Base-by-base conservation (phyloP, 2,329 filamentous ascomycete genomes). In the Aspergillus unguis region DNA sequence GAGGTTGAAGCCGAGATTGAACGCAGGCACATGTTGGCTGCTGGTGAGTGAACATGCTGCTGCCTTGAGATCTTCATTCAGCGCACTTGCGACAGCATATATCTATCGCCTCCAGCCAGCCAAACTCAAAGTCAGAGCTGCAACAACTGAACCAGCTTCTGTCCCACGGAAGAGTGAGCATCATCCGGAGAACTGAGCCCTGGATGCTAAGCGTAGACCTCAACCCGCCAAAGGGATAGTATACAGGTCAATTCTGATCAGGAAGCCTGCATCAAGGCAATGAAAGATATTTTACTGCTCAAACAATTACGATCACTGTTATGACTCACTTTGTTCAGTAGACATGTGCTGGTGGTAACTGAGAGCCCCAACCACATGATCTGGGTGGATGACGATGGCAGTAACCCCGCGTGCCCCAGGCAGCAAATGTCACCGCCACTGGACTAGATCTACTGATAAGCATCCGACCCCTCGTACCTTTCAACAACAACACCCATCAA, bases 1-100 rank as follows among this genome's bases (percentile, higher is more conserved):
- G 76, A 75, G 31, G 70, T 92, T 8, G 80, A 85, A 50, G 72
- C 65, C 4, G 85, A 88, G 70, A 70, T 90, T 66, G 76, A 79
- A 59, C 77, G 73, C 62, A 77, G 79, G 55, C 63, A 58, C 77
- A 67, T 65, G 64, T 61, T 70, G 60, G 62, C 69, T 40, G 68
- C 69, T 52, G 70, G 70, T n/a, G 70, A 71, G 62, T 74, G 69
- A 73, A 45, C 26, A 29, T 25, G 43, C 29, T 11, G 32, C 17
- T 47, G 32, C 36, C n/a, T 40, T 33, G 6, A 35, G 28, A 25
- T 25, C 11, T 29, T 44, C 29, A 8, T 26, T 17, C 26, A n/a
- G 27, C 10, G 11, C 27, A 50, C 7, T 27, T 35, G 23, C 37
- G 28, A 28, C 28, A 17, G 36, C 36, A 27, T n/a, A 8, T 26